A percentile compares a stretch with the other conserved stretches of the same genome.
phyloP scores from a whole-genome alignment of 2,329 filamentous ascomycete species.

The Diaporthe ilicicola region DNA sequence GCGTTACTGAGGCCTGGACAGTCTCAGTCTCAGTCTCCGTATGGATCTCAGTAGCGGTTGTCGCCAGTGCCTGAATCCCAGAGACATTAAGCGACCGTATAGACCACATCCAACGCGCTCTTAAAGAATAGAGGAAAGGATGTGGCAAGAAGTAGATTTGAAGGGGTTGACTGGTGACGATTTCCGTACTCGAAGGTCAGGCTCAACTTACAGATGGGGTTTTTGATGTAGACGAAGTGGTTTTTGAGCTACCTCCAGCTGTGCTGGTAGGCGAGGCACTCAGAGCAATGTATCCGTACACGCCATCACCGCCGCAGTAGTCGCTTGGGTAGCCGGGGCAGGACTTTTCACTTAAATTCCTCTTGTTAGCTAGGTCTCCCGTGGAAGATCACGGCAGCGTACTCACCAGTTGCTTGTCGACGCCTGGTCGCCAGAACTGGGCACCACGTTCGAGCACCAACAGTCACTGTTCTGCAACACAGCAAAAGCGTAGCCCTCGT shows the following conservation, averaged over 20 bases:
- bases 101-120: conserved; percentile 23
- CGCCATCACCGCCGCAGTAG: conserved; percentile 67
- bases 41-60: conserved; percentile 25
- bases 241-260: conserved; percentile 33
- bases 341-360: conserved; percentile 42
- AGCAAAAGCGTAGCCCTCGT: conserved; percentile 68
- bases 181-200: neutral
- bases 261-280: conserved; percentile 65
- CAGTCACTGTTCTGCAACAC: conserved; percentile 72
- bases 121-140: conserved; percentile 17
- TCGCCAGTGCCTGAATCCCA: conserved; percentile 39
- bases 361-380: neutral
- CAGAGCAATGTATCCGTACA: conserved; percentile 73
- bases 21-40: conserved; percentile 43
- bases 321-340: conserved; percentile 78
- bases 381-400: too few species aligned
- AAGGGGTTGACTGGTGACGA: neutral
- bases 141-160: conserved; percentile 4
- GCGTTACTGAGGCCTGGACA: conserved; percentile 48
- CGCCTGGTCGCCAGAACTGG: conserved; percentile 53
- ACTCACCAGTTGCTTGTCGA: conserved; percentile 55
- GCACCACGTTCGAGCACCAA: conserved; percentile 79
- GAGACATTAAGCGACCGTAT: conserved; percentile 31
- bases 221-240: conserved; percentile 27
- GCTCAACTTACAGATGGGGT: conserved; percentile 35